Evolutionary conservation across 139 green algal species (phyloP).

Genomic region (Tetradesmus obliquus): DNA sequence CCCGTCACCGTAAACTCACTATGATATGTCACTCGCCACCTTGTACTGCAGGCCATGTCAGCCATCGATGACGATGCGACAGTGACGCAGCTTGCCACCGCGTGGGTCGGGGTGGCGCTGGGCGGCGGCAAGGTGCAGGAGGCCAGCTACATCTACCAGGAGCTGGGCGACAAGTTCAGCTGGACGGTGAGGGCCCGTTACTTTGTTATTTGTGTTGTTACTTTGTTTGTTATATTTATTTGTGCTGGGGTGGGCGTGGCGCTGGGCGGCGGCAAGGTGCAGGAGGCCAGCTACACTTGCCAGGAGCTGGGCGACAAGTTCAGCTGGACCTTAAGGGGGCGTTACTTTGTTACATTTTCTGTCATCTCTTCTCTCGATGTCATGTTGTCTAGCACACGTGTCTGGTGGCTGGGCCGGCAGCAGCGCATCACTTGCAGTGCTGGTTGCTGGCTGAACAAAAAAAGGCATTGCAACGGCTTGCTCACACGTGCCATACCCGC

Average conservation of each 20-base stretch:
- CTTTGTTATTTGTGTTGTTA: background rate
- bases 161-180: conserved; percentile 96
- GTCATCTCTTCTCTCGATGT: no score
- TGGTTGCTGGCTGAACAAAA: background rate
- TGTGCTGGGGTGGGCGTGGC: conserved; percentile 78
- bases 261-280: conserved; percentile 92
- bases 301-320: conserved; percentile 97
- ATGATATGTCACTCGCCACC: background rate
- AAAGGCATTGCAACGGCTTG: conserved; percentile 7
- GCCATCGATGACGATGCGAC: conserved; percentile 95
- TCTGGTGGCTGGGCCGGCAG: background rate
- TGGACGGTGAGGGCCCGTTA: conserved; percentile 82
- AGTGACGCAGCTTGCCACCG: conserved; percentile 94
- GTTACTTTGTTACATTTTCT: background rate
- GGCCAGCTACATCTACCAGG: conserved; percentile 95
- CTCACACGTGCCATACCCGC: no score
- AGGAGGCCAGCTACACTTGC: conserved; percentile 95
- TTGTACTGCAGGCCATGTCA: conserved; percentile 80
- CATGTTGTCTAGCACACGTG: background rate
- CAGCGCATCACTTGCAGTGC: background rate
- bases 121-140: conserved; percentile 96
- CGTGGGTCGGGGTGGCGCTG: conserved; percentile 91
- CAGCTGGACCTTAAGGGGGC: conserved; percentile 83
- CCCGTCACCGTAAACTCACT: no score
- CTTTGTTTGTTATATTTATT: background rate